Evolutionary conservation across 2,329 filamentous ascomycete genomes (phyloP).

Genomic region (Calycina herbarum): DNA sequence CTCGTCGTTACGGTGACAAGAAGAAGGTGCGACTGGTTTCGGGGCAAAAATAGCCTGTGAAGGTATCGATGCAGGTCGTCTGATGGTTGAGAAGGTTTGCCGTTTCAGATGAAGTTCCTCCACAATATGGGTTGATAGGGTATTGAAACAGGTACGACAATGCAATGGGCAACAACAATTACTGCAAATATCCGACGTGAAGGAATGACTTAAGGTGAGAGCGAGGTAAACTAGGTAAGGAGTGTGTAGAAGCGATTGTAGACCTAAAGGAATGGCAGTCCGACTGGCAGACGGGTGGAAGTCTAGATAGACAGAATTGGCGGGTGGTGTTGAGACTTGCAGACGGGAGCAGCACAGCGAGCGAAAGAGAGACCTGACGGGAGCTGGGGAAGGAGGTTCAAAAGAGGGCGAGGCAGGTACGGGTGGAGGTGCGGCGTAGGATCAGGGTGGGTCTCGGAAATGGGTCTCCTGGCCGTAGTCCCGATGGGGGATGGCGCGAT

Average conservation of each 20-base stretch:
- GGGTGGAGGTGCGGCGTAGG: not conserved
- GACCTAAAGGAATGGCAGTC: slow-evolving; percentile 57
- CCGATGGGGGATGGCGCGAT: not conserved
- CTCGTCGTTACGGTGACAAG: slow-evolving; percentile 13
- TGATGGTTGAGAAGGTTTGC: slow-evolving; percentile 6
- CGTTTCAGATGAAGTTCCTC: slow-evolving; percentile 24
- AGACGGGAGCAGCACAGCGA: not conserved
- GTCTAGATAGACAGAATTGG: not conserved
- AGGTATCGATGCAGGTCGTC: not conserved
- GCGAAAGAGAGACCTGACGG: no score
- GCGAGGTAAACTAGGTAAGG: slow-evolving; percentile 29
- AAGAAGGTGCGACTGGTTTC: slow-evolving; percentile 24
- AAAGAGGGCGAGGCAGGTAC: slow-evolving; percentile 2
- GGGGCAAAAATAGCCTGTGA: not conserved
- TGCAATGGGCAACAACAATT: slow-evolving; percentile 5
- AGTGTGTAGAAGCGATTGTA: slow-evolving; percentile 39
- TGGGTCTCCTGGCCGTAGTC: not conserved
- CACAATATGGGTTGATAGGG: slow-evolving; percentile 18
- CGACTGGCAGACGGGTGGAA: slow-evolving; percentile 39
- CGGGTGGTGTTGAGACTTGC: slow-evolving; percentile 5
- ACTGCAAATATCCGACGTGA: slow-evolving; percentile 22
- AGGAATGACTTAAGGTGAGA: slow-evolving; percentile 39
- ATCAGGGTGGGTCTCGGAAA: not conserved
- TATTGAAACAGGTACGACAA: slow-evolving; percentile 30
- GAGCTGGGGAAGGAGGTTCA: not conserved